Base-by-base conservation (phyloP, 2,329 filamentous ascomycete species). In the Diaporthe humulicola region DNA sequence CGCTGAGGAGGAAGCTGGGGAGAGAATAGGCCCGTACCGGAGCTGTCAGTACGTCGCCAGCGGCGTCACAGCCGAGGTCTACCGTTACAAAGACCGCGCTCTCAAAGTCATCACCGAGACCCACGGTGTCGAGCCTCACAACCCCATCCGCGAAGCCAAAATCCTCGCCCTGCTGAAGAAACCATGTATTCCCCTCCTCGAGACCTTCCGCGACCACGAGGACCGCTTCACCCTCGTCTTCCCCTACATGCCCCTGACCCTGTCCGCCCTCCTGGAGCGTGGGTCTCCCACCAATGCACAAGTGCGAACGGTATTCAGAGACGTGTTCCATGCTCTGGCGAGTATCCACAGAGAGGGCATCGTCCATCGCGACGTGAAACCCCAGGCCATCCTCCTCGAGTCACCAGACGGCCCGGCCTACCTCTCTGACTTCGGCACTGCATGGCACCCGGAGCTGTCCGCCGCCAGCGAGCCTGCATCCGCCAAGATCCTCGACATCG, bases 291-390 rank as follows among this genome's bases (percentile, higher is more conserved):
- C 85, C 1, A 75, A 77, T 5, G 25, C 78, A 19, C 81, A 83
- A 10, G 76, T 86, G 19, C 81, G 81, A 28, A 78, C 81, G 30
- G 90, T 87, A 82, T 97, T 88, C 84, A 84, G 74, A 15, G 92
- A 96, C 78, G 81, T 97, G 9, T 93, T 98, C 80, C 82, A 85
- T 4, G 96, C 91, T 5, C 88, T 99, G 2, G 85, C 85, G 2
- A 89, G 94, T 78, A 87, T 98, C 2, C 97, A 99, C 81, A 78
- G 83, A 10, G 85, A 91, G 33, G 93, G 91, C 10, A 95, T 99
- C 74, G 93, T 99, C 72, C 97, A 99, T 82, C 92, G 97, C 73
- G 97, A 99, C 81, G 87, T 99, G 81, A 99, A 99, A 81, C 97
- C 97, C 0, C 95, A 95, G 0, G 98, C 98, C 71, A 89, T 99